Conservation (phyloP, 225 moss, liverwort and hornwort genomes). For the Rhytidiadelphus loreus region DNA sequence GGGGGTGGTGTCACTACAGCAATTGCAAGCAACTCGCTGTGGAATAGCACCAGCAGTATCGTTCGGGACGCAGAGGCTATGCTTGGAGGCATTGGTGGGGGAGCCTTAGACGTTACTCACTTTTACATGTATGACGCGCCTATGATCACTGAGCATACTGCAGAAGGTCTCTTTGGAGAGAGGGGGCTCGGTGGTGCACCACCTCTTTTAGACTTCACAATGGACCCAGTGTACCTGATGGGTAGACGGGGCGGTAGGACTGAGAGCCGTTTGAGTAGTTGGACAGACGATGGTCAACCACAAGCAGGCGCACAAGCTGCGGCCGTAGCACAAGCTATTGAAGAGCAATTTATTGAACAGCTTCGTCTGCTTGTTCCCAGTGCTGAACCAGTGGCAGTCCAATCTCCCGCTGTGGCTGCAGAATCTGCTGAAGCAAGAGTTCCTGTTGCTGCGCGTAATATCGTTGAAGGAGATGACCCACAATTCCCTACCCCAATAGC, state of each 20-base stretch:
- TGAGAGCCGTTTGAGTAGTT: constrained; percentile 86
- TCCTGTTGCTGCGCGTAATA: constrained; percentile 27
- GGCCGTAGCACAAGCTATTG: constrained; percentile 85
- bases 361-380: constrained; percentile 55
- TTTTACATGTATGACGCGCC: constrained; percentile 96
- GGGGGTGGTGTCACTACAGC: constrained; percentile 56
- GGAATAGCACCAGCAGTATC: constrained; percentile 73
- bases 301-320: constrained; percentile 95
- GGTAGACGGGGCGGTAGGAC: constrained; percentile 75
- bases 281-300: constrained; percentile 98
- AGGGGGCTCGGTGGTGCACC: constrained; percentile 74
- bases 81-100: constrained; percentile 57
- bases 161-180: constrained; percentile 77
- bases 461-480: constrained; percentile 44
- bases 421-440: constrained; percentile 50
- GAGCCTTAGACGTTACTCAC: constrained; percentile 88
- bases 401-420: constrained; percentile 27
- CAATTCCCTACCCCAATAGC: constrained; percentile 25
- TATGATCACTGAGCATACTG: constrained; percentile 60
- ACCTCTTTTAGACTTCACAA: constrained; percentile 87
- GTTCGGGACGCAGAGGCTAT: constrained; percentile 88
- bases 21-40: constrained; percentile 53
- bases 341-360: constrained; percentile 87
- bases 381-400: constrained; percentile 27
- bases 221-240: constrained; percentile 85